These are phyloP conservation scores for Alisma plantagoaquatica DNA, from an alignment of 106 monocot species.

Conservation along the genomic window DNA sequence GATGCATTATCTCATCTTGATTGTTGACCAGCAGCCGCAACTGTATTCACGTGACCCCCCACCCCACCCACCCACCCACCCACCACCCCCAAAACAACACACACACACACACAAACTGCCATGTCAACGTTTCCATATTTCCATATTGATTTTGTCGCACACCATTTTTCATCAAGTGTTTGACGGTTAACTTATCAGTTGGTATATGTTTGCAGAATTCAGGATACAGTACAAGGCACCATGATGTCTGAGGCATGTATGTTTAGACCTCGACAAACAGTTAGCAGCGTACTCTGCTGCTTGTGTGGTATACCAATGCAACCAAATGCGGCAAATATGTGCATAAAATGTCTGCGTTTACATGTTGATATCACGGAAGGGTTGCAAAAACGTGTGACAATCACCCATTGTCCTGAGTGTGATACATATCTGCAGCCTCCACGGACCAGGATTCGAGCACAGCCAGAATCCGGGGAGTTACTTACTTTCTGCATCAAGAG, in stretches of 20 bases:
- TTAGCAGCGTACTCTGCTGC: conserved; percentile 20
- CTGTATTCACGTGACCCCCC: too few relatives aligned
- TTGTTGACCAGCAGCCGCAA: too few relatives aligned
- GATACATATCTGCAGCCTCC: conserved; percentile 21
- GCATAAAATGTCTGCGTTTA: conserved; percentile 18
- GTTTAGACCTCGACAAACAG: conserved; percentile 16
- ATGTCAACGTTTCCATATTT: too few relatives aligned
- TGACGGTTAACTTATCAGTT: too few relatives aligned
- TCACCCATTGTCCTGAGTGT: conserved; percentile 24
- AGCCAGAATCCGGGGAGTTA: conserved; percentile 21
- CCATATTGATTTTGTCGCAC: too few relatives aligned
- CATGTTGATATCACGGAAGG: conserved; percentile 25
- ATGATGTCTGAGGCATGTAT: conserved; percentile 12
- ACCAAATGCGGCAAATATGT: conserved; percentile 27
- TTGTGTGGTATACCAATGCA: conserved; percentile 22
- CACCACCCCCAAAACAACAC: too few relatives aligned
- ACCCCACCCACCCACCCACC: too few relatives aligned
- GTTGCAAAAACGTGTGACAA: conserved; percentile 22
- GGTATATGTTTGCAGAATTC: too few relatives aligned
- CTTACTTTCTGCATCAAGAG: conserved; percentile 24
- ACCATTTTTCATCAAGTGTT: too few relatives aligned
- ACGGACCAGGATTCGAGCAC: conserved; percentile 19
- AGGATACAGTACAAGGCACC: conserved; percentile 11
- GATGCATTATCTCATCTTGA: too few relatives aligned
- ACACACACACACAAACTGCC: too few relatives aligned